phyloP scores from a whole-genome alignment of 2,329 filamentous ascomycete genomes.

The Neofusicoccum sp. region DNA sequence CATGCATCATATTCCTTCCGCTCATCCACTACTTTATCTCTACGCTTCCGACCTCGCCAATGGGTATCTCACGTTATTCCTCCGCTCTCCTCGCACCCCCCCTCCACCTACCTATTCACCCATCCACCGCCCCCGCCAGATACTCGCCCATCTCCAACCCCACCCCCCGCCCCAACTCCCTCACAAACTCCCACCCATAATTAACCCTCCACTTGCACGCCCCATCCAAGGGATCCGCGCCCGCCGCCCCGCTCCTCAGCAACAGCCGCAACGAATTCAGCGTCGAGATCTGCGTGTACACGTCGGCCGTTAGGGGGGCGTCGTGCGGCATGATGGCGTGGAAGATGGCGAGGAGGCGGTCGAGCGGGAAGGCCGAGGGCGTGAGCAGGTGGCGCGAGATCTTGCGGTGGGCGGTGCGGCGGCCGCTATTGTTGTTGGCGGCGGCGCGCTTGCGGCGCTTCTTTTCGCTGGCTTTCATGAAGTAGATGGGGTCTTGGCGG shows the following conservation, averaged over 20 bases:
- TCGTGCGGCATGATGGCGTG: constrained; percentile 54
- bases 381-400: constrained; percentile 75
- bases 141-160: constrained; percentile 76
- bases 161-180: constrained; percentile 68
- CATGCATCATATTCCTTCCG: too few species aligned
- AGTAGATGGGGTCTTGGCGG: constrained; percentile 70
- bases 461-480: constrained; percentile 66
- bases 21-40: too few species aligned
- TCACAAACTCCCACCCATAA: constrained; percentile 73
- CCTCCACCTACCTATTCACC: not conserved
- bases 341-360: constrained; percentile 76
- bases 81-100: not conserved
- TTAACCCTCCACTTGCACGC: constrained; percentile 72
- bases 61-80: not conserved
- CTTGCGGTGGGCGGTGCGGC: constrained; percentile 53
- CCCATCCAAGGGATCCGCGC: constrained; percentile 52
- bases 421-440: constrained; percentile 23
- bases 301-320: constrained; percentile 45
- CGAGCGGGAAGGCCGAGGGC: constrained; percentile 72
- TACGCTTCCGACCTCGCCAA: too few species aligned
- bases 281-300: constrained; percentile 63
- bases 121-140: constrained; percentile 4
- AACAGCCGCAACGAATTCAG: constrained; percentile 69
- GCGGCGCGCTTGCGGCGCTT: constrained; percentile 30
- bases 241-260: constrained; percentile 59